phyloP scores from a whole-genome alignment of 805 yeast genomes.

The Yarrowia porcina region DNA sequence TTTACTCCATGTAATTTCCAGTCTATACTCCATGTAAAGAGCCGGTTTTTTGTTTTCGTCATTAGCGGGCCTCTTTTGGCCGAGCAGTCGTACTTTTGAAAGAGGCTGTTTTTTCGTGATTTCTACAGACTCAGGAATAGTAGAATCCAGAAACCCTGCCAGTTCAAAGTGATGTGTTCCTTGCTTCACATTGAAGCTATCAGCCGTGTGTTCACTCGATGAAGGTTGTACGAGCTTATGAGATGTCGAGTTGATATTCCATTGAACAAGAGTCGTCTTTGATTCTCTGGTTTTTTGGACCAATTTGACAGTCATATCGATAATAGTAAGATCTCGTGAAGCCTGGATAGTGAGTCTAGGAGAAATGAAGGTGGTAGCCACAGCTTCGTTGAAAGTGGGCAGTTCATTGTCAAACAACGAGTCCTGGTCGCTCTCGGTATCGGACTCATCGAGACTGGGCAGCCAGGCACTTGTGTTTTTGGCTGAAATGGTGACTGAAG shows the following conservation, averaged over 20 bases:
- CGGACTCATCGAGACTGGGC: background rate
- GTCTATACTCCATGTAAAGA: background rate
- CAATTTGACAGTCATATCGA: background rate
- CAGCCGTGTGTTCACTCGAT: background rate
- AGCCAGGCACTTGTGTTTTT: background rate
- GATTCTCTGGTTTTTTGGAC: background rate
- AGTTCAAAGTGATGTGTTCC: background rate
- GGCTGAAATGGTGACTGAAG: constrained; percentile 1
- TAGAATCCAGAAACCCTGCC: background rate
- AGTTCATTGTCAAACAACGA: constrained; percentile 4
- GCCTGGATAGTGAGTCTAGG: background rate
- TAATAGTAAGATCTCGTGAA: background rate
- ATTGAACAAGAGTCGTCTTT: background rate
- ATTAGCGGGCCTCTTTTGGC: background rate
- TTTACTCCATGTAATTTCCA: background rate
- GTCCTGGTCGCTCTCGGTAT: background rate
- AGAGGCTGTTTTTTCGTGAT: background rate
- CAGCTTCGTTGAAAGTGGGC: background rate
- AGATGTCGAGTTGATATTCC: background rate
- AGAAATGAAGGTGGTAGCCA: background rate
- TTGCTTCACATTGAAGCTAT: background rate
- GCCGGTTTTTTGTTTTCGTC: background rate
- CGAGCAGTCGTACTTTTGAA: background rate
- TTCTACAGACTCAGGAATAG: background rate
- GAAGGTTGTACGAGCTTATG: background rate